Base-by-base conservation (phyloP, 2,329 filamentous ascomycete species). In the Cladosporium sp. region DNA sequence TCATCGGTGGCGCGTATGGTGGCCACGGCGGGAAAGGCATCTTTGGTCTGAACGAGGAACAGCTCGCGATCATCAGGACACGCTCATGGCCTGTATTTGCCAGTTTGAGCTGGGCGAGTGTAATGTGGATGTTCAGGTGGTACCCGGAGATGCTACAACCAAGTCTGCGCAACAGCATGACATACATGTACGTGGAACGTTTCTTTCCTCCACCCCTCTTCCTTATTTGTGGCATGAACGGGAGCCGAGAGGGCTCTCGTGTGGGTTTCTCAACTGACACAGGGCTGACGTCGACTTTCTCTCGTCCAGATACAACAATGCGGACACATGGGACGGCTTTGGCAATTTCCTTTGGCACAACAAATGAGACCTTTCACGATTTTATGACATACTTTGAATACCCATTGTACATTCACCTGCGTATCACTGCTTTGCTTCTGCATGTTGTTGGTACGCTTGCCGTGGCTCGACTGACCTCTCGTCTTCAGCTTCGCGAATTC, bases 61-160 rank as follows among this genome's bases (percentile, higher is more conserved):
- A 78, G 56, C 69, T 73, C 49, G 70, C 75, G 50, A 54, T 60
- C 12, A 64, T 80, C 69, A 50, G 73, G 68, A 73, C 85, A 72
- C 88, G 93, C 70, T 90, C 90, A 58, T 99, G 94, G 93, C 91
- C 93, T 1, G 88, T 88, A 1, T 99, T 99, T 76, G 93, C 94
- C 42, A 89, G 88, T 66, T 69, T 93, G 64, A 95, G 88, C 70
- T 99, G 94, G 94, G 94, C 88, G 4, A 80, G 86, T 70, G 92
- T 99, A 64, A 99, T 99, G 94, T 91, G 93, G 77, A 76, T 99
- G 61, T 99, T 97, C 80, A 84, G 89, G 68, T 90, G 89, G 84
- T 87, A 97, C 77, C 92, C 94, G 5, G 90, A 95, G 68, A 90
- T 89, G 59, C 83, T 99, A 71, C 94, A 97, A 81, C 85, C 87